Base-by-base conservation (phyloP, 768 basidiomycete genomes). In the Trametes cingulata region DNA sequence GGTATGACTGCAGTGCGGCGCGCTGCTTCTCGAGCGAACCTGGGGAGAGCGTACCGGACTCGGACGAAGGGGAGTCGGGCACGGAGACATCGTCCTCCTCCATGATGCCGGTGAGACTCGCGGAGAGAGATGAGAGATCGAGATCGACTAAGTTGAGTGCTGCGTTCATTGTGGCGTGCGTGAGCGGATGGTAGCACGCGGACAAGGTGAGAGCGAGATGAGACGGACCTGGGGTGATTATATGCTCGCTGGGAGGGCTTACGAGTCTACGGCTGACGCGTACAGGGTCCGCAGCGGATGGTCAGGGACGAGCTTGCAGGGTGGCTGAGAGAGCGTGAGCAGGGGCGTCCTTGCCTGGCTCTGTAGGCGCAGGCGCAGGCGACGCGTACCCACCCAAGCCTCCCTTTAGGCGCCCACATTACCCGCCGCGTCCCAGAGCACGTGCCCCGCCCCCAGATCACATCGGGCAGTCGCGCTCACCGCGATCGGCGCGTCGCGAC, bases 1-100 rank as follows among this genome's bases (percentile, higher is more conserved):
- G 76, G 73, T 91, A 90, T 22, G 81, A 79, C 62, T 86, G 81
- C 43, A 92, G 80, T 42, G 85, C 77, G 20, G 79, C 80, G 52
- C 75, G 78, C 69, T 90, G 85, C 67, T 80, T 83, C 61, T 87
- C 87, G 56, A 78, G 74, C 20, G 78, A 76, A 22, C 65, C 70
- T 9, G 71, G 69, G 2, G 73, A 69, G 43, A 69, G 45, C 39
- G 66, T 54, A 17, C 58, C 69, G 33, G 61, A 64, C 46, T 75
- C 76, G 48, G 75, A 72, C 46, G 69, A 49, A 41, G 80, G 78
- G 3, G 78, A 77, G 54, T 78, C 78, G 39, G 77, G 73, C 39
- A 83, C 69, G 43, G 81, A 78, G 33, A 81, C 72, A 53, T 82
- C 82, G 65, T 86, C 85, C 51, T 85, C 84, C 41, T 87, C 85